Conservation (phyloP, 352 stramenopile species). For the Phytophthora crassamura region DNA sequence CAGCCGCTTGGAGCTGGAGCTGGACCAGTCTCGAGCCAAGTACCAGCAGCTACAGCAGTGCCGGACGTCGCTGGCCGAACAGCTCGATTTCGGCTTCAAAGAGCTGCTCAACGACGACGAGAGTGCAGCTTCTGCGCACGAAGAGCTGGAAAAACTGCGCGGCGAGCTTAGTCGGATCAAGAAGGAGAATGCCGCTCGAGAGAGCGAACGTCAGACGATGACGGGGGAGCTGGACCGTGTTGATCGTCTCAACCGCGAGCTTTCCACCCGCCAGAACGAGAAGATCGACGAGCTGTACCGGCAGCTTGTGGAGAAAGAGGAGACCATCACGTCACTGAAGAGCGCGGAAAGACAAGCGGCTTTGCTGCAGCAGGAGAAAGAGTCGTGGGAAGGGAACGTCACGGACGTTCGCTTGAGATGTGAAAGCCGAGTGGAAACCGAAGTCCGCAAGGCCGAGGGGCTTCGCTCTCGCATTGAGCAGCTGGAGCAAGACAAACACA, state of each 20-base stretch:
- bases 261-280: constrained; percentile 39
- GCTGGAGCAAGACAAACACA: constrained; percentile 47
- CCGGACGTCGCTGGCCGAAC: constrained; percentile 53
- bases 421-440: constrained; percentile 43
- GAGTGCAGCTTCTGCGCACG: constrained; percentile 46
- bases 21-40: constrained; percentile 45
- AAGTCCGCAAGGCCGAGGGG: constrained; percentile 50
- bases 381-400: constrained; percentile 44
- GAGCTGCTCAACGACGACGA: constrained; percentile 73
- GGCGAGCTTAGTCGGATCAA: constrained; percentile 49
- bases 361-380: constrained; percentile 54
- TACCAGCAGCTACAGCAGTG: constrained; percentile 70
- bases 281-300: constrained; percentile 69
- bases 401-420: constrained; percentile 45
- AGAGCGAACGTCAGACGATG: constrained; percentile 38
- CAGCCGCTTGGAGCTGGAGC: constrained; percentile 43
- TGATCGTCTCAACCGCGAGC: constrained; percentile 30
- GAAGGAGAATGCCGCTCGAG: constrained; percentile 38
- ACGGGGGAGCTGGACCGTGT: constrained; percentile 47
- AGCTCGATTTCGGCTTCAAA: constrained; percentile 77
- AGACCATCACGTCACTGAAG: constrained; percentile 45
- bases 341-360: constrained; percentile 42
- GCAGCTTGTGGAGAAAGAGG: constrained; percentile 59
- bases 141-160: constrained; percentile 56
- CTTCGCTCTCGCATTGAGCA: constrained; percentile 44